These are phyloP conservation scores for Bruguiera parviflora DNA, from an alignment of 345 rosid species.

Conservation along the genomic window DNA sequence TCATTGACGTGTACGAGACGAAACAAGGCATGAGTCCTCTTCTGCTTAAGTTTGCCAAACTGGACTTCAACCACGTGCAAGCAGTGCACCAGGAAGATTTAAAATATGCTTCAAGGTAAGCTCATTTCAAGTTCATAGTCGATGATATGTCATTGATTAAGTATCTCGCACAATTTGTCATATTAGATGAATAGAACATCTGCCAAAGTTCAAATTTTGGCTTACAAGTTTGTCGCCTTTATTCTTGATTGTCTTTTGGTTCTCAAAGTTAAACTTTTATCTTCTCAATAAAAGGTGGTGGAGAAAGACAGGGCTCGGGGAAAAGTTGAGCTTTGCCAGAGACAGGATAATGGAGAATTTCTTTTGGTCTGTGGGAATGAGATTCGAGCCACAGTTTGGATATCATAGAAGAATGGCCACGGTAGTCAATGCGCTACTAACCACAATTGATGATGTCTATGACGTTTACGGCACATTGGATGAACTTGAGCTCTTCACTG, in stretches of 20 bases:
- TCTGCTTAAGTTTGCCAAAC: slow-evolving; percentile 39
- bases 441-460: slow-evolving; percentile 36
- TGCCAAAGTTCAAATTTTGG: not conserved
- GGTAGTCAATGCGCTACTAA: slow-evolving; percentile 18
- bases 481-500: slow-evolving; percentile 27
- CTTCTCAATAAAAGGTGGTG: slow-evolving; percentile 39
- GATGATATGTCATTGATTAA: too few relatives aligned
- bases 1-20: slow-evolving; percentile 33
- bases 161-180: too few relatives aligned
- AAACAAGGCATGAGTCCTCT: slow-evolving; percentile 15
- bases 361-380: slow-evolving; percentile 29
- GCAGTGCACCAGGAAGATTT: slow-evolving; percentile 41
- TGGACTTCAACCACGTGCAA: slow-evolving; percentile 45
- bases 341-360: slow-evolving; percentile 36
- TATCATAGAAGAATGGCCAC: slow-evolving; percentile 27
- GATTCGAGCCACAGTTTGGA: slow-evolving; percentile 24
- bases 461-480: slow-evolving; percentile 41
- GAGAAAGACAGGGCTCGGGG: slow-evolving; percentile 23
- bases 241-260: not conserved
- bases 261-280: not conserved
- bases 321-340: slow-evolving; percentile 35
- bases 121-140: not conserved
- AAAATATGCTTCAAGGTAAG: slow-evolving; percentile 29
- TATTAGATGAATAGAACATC: too few relatives aligned
- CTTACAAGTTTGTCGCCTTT: not conserved